Percentiles rank a stretch among this genome's conserved stretches.
Conservation (phyloP, 805 yeast species). For the Starmera pachycereana region DNA sequence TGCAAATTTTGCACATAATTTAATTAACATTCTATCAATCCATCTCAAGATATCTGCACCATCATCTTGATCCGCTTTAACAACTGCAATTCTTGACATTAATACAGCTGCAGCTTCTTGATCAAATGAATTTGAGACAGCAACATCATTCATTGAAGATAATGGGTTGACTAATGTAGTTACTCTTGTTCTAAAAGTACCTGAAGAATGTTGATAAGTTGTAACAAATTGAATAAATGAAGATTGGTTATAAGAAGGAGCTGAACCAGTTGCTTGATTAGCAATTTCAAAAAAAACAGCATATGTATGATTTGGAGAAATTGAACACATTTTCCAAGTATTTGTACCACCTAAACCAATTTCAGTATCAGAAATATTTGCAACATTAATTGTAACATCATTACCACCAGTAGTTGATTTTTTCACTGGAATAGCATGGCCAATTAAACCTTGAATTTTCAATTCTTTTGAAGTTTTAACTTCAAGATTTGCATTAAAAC, state of each 20-base stretch:
- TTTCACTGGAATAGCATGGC: slow-evolving; percentile 75
- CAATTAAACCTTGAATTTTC: slow-evolving; percentile 87
- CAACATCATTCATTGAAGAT: slow-evolving; percentile 46
- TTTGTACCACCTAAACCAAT: slow-evolving; percentile 91
- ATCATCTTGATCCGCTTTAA: slow-evolving; percentile 72
- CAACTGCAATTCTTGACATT: slow-evolving; percentile 84
- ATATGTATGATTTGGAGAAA: slow-evolving; percentile 82
- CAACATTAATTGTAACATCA: slow-evolving; percentile 28
- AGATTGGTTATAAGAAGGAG: slow-evolving; percentile 17
- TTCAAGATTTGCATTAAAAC: slow-evolving; percentile 81
- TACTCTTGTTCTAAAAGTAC: slow-evolving; percentile 79
- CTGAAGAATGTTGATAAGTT: slow-evolving; percentile 91
- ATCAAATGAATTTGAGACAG: slow-evolving; percentile 67
- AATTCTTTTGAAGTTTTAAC: slow-evolving; percentile 81
- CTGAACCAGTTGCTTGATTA: slow-evolving; percentile 19
- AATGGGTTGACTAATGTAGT: slow-evolving; percentile 67
- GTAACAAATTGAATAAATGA: slow-evolving; percentile 77
- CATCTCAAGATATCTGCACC: slow-evolving; percentile 90
- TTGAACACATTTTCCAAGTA: slow-evolving; percentile 75
- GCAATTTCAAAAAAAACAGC: slow-evolving; percentile 83
- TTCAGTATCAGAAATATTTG: slow-evolving; percentile 83
- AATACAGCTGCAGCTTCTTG: slow-evolving; percentile 97
- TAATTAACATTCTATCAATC: slow-evolving; percentile 87
- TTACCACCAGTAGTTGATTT: slow-evolving; percentile 21
- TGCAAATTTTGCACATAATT: slow-evolving; percentile 86